Evolutionary conservation across 2,329 filamentous ascomycete genomes (phyloP).

Genomic region (Penicillium nordicum): DNA sequence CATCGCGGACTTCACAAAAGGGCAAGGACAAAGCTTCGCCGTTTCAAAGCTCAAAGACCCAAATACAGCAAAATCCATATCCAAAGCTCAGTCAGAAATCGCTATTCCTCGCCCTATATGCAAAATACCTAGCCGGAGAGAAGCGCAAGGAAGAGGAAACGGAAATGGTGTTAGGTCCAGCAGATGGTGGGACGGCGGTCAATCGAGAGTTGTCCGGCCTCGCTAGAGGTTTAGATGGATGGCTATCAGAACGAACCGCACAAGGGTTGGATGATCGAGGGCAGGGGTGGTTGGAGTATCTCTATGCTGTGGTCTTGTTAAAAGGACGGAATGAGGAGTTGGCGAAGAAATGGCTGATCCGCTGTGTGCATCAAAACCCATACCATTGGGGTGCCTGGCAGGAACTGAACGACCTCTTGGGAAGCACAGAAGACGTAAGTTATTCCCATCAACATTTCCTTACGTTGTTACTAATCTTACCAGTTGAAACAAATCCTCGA

Average conservation of each 20-base stretch:
- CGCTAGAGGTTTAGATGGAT: constrained; percentile 71
- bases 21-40: constrained; percentile 58
- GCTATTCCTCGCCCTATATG: constrained; percentile 86
- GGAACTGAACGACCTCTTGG: constrained; percentile 78
- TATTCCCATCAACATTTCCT: constrained; percentile 3
- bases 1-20: constrained; percentile 47
- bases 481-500: constrained; percentile 69
- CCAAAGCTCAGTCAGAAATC: constrained; percentile 77
- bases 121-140: constrained; percentile 88
- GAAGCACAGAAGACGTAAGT: constrained; percentile 75
- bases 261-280: constrained; percentile 60
- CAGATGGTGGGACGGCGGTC: constrained; percentile 76
- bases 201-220: constrained; percentile 83
- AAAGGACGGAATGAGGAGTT: constrained; percentile 86
- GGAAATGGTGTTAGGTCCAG: constrained; percentile 93
- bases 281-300: constrained; percentile 85
- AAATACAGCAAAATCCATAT: constrained; percentile 39
- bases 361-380: constrained; percentile 81
- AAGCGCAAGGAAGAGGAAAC: constrained; percentile 95
- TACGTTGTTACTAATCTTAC: constrained; percentile 17
- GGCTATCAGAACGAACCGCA: constrained; percentile 67
- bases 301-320: constrained; percentile 82
- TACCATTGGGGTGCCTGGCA: constrained; percentile 99
- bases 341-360: constrained; percentile 81
- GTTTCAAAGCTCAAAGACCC: constrained; percentile 37